A percentile compares a stretch with the other conserved stretches of the same genome.
Conservation (phyloP, 768 basidiomycete genomes). For the Melanogaster broomeanus region DNA sequence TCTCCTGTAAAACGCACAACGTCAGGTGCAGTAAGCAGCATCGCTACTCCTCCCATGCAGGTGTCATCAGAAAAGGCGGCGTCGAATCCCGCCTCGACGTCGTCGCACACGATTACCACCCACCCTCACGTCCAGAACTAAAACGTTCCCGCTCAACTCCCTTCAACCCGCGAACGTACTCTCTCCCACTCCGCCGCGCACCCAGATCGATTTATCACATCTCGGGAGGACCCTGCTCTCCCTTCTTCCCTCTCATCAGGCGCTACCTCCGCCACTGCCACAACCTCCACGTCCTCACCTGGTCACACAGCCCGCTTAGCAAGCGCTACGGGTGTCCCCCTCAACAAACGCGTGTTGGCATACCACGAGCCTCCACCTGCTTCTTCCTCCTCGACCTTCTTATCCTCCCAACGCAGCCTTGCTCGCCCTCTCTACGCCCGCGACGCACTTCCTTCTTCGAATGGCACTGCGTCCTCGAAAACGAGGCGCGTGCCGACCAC, state of each 20-base stretch:
- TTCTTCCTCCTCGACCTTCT: slow-evolving; percentile 72
- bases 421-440: slow-evolving; percentile 76
- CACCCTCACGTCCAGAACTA: slow-evolving; percentile 54
- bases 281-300: slow-evolving; percentile 57
- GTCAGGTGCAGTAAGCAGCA: slow-evolving; percentile 49
- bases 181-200: slow-evolving; percentile 44
- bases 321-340: slow-evolving; percentile 71
- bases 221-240: slow-evolving; percentile 52
- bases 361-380: slow-evolving; percentile 87
- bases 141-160: slow-evolving; percentile 79
- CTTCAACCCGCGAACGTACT: slow-evolving; percentile 43
- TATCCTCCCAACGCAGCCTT: slow-evolving; percentile 75
- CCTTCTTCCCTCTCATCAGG: slow-evolving; percentile 65
- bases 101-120: slow-evolving; percentile 74
- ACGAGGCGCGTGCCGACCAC: slow-evolving; percentile 82
- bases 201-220: slow-evolving; percentile 75
- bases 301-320: slow-evolving; percentile 79
- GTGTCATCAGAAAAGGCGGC: slow-evolving; percentile 77
- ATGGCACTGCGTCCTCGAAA: slow-evolving; percentile 64
- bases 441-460: slow-evolving; percentile 63
- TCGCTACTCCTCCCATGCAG: slow-evolving; percentile 64
- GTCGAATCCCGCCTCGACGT: slow-evolving; percentile 78
- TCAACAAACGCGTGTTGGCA: slow-evolving; percentile 81
- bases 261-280: slow-evolving; percentile 41
- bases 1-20: slow-evolving; percentile 69